Conservation (phyloP, 805 yeast genomes). For the Zygosaccharomyces rouxii region DNA sequence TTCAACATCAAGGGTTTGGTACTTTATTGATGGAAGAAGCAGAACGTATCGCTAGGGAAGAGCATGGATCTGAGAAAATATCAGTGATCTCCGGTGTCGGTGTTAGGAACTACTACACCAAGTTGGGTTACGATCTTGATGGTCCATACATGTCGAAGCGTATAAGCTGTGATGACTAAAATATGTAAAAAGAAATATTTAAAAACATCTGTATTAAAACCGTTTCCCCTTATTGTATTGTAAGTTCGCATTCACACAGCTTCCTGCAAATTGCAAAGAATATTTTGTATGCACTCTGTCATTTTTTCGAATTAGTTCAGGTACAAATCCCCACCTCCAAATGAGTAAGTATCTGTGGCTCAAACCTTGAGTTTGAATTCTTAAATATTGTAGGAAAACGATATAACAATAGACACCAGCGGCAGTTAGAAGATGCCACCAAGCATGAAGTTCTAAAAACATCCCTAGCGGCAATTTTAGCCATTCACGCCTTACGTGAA, state of each 20-base stretch:
- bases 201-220: not conserved
- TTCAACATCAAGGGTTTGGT: constrained; percentile 99
- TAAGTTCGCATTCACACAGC: constrained; percentile 3
- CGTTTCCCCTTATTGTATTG: not conserved
- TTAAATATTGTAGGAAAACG: constrained; percentile 70
- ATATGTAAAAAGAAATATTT: not conserved
- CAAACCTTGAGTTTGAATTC: constrained; percentile 59
- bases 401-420: constrained; percentile 83
- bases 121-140: constrained; percentile 84
- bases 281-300: constrained; percentile 23
- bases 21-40: constrained; percentile 98
- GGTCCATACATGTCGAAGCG: constrained; percentile 96
- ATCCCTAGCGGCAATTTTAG: constrained; percentile 81
- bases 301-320: constrained; percentile 40
- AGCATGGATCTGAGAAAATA: constrained; percentile 87
- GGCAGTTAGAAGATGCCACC: constrained; percentile 94
- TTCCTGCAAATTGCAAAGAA: constrained; percentile 23
- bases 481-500: constrained; percentile 51
- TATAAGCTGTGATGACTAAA: constrained; percentile 6
- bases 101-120: constrained; percentile 91
- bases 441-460: constrained; percentile 85
- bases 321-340: constrained; percentile 57
- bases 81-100: constrained; percentile 97
- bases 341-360: constrained; percentile 52
- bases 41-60: constrained; percentile 89